phyloP scores from a whole-genome alignment of 164 flowering plant species.

The Annona cherimola region DNA sequence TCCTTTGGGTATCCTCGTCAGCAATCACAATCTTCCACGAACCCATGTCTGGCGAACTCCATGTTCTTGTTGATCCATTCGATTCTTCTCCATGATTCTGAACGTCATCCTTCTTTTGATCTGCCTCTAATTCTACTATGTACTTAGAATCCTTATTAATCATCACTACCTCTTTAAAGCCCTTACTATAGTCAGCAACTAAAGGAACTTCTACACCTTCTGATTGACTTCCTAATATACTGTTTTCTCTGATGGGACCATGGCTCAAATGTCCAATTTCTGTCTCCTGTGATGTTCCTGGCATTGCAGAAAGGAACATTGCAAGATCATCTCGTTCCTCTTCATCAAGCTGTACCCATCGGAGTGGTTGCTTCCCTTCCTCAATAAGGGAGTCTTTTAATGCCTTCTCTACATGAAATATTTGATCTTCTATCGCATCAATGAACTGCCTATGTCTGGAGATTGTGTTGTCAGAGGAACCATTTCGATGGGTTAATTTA shows the following conservation, averaged over 20 bases:
- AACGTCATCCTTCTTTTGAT: constrained; percentile 30
- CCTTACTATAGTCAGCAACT: constrained; percentile 13
- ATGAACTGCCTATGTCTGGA: constrained; percentile 67
- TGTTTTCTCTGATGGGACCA: constrained; percentile 7
- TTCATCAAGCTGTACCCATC: constrained; percentile 77
- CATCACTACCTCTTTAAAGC: constrained; percentile 26
- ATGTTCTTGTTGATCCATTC: constrained; percentile 35
- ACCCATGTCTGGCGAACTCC: constrained; percentile 46
- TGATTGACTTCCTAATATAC: background rate
- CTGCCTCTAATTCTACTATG: constrained; percentile 35
- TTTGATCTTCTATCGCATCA: constrained; percentile 62
- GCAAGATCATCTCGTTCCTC: constrained; percentile 80
- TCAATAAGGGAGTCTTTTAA: constrained; percentile 41
- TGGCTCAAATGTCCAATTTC: constrained; percentile 18
- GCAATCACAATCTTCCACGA: constrained; percentile 59
- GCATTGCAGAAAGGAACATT: constrained; percentile 62
- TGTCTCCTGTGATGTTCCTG: constrained; percentile 21
- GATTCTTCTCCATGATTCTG: constrained; percentile 31
- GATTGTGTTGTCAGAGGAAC: constrained; percentile 35
- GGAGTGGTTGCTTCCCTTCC: constrained; percentile 55
- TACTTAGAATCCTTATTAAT: constrained; percentile 26
- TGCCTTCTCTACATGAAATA: constrained; percentile 50
- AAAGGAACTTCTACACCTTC: constrained; percentile 9
- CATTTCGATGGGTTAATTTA: constrained; percentile 45
- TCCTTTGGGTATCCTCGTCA: constrained; percentile 31